Conservation (phyloP, 768 basidiomycete genomes). For the Macrolepiota fuliginosa region DNA sequence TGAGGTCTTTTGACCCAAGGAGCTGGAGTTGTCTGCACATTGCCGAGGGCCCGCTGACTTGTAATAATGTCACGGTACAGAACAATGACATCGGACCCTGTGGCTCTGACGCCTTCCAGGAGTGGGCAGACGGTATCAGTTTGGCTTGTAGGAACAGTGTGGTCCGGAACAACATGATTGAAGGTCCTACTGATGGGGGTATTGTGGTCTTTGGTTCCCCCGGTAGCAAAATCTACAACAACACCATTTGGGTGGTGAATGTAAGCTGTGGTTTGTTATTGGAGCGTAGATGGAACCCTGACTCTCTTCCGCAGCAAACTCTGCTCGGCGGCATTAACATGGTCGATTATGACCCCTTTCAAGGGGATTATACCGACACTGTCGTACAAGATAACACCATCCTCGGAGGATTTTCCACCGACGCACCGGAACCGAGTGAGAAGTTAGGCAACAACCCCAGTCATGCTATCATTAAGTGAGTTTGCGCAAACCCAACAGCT, state of each 20-base stretch:
- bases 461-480: constrained; percentile 71
- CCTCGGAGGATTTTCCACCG: constrained; percentile 65
- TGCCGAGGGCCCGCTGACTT: constrained; percentile 62
- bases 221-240: constrained; percentile 70
- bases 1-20: constrained; percentile 73
- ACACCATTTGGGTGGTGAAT: constrained; percentile 70
- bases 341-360: constrained; percentile 69
- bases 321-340: constrained; percentile 76
- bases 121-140: constrained; percentile 86
- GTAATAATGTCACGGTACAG: constrained; percentile 63
- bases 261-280: constrained; percentile 34
- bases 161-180: constrained; percentile 67
- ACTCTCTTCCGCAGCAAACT: constrained; percentile 45
- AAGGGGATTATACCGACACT: constrained; percentile 63
- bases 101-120: constrained; percentile 57
- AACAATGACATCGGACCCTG: constrained; percentile 86
- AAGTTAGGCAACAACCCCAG: constrained; percentile 53
- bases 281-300: neutral
- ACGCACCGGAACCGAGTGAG: constrained; percentile 33
- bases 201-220: constrained; percentile 79
- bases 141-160: constrained; percentile 61
- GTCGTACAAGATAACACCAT: constrained; percentile 68
- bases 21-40: constrained; percentile 85
- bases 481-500: neutral
- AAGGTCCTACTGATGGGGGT: constrained; percentile 75